Evolutionary conservation across 768 basidiomycete genomes (phyloP), one percentile per base, ranked within the genome.

Genomic region (Neoboletus magnificus): DNA sequence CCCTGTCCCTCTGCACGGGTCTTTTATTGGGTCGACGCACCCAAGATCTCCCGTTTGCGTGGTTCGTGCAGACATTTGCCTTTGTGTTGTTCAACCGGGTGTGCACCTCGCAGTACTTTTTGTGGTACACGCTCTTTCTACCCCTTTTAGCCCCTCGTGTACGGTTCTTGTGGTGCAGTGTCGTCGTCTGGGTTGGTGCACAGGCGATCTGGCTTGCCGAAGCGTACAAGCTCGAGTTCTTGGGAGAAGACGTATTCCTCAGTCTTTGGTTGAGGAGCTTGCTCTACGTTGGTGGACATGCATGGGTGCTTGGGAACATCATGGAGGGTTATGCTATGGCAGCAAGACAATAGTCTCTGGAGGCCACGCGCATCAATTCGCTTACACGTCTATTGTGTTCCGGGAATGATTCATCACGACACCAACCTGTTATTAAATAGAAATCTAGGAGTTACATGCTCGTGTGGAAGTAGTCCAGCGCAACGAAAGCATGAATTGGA

Each of bases 51-150:
- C 78, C 84, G 9, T 88, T 94, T 60, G 79, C 89, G 4, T 96
- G 91, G 91, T 93, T 97, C 66, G 79, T 95, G 13, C 95, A 98
- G 72, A 98, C 97, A 2, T 80, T 81, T 36, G 74, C 82, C 0
- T 98, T 99, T 65, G 95, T 98, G n/a, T 73, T 93, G 9, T 96
- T 98, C 76, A 99, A 98, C 71, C 95, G 96, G 71, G 97, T 99
- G 48, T 97, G 95, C 80, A 99, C 97, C 0, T 97, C 94, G 0
- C 72, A 98, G 90, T 99, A 99, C 71, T 99, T 98, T 74, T 78
- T 96, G 37, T 99, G 97, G 97, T 98, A 94, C 68, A 83, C 93
- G 15, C 83, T 93, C 48, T 83, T 98, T 57, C 72, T 98, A 0
- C 94, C 96, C 0, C 79, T 93, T 3, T 76, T 96, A 23, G 78